Evolutionary conservation across 805 yeast species (phyloP), one percentile per base, ranked within the genome.

Genomic region (Hanseniaspora vineae): DNA sequence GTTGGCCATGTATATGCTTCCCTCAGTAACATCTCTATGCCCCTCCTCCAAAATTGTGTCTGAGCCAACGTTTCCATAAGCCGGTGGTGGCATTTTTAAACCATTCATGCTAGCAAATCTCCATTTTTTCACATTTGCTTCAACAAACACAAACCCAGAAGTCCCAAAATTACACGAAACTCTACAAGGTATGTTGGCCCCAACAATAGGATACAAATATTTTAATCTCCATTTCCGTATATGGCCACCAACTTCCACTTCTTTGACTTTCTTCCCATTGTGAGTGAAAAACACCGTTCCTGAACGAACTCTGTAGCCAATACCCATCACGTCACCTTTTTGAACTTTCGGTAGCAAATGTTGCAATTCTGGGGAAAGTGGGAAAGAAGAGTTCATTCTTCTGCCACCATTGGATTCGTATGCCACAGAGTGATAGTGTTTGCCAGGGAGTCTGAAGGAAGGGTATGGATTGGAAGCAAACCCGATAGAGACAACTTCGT

Each of bases 41-140:
- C 44, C 81, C 65, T 57, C 47, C 35, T 84, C 96, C 31, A 90
- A 66, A 47, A 90, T 64, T 3, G 88, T 78, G 60, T 89, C 96
- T 44, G 80, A 80, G 42, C 77, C 78, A 57, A 80, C 88, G 49
- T 80, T 77, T 44, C 85, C 84, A 65, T 90, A 90, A 10, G 92
- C 81, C 1, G 98, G 98, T 2, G 97, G 96, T 5, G 97, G 95
- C 3, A 94, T 82, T 50, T 88, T 82, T 44, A 73, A 76, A 1
- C 97, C 98, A 54, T 81, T 84, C 39, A 82, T 72, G 2, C 92
- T 90, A n/a, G 95, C 96, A 57, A 83, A 81, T 6, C 96, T 95
- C 96, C 96, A 88, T 61, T 84, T 87, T 61, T 88, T 88, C 37
- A 89, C 95, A 59, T 88, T 87, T 1, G 86, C 96, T 60, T 89